phyloP scores from a whole-genome alignment of 441 rosid species.

The Adansonia madagascariensis region DNA sequence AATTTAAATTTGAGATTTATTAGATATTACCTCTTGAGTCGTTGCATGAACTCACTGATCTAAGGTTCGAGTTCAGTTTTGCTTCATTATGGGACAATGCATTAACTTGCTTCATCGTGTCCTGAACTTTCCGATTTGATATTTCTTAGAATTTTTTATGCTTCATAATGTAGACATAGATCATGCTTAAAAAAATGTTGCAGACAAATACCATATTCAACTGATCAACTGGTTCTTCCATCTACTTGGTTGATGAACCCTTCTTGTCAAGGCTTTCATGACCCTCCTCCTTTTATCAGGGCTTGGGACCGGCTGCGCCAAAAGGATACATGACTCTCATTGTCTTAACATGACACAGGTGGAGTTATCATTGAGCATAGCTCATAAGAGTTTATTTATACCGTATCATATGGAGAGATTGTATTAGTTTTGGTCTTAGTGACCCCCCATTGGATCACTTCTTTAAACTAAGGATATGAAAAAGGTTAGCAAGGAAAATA shows the following conservation, averaged over 20 bases:
- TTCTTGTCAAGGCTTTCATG: constrained; percentile 5
- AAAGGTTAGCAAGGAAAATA: not conserved
- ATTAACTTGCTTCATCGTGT: no score
- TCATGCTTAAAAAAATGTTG: not conserved
- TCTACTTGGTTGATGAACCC: not conserved
- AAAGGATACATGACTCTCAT: not conserved
- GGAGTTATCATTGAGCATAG: not conserved
- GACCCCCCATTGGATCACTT: not conserved
- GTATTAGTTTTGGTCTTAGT: not conserved
- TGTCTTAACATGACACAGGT: not conserved
- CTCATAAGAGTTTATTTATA: not conserved
- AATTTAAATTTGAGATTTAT: no score
- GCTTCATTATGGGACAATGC: no score
- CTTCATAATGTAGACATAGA: not conserved
- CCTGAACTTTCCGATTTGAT: no score
- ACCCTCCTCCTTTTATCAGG: constrained; percentile 20
- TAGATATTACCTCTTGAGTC: no score
- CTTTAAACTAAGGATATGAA: not conserved
- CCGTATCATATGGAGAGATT: no score
- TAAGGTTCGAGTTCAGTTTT: no score
- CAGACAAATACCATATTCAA: not conserved
- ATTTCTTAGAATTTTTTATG: not conserved
- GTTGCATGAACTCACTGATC: no score
- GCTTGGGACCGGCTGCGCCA: constrained; percentile 8
- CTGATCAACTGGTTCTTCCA: not conserved